Evolutionary conservation across 768 basidiomycete genomes (phyloP).

Genomic region (Tylopilus felleus): DNA sequence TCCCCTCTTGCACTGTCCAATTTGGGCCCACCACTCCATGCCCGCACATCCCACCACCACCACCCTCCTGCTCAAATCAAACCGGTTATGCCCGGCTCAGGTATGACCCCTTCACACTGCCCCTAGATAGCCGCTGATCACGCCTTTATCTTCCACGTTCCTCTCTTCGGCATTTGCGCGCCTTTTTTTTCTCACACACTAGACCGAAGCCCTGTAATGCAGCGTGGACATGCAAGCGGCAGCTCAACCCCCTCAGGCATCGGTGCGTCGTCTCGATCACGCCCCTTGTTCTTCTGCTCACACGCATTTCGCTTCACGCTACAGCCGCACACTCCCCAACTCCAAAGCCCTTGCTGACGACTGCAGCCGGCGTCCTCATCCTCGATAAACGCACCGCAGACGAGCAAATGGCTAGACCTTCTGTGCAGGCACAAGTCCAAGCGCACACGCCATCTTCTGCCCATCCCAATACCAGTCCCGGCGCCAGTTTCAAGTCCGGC

Average conservation of each 20-base stretch:
- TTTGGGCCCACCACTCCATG: constrained; percentile 25
- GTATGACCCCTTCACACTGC: constrained; percentile 12
- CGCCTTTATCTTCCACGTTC: not conserved
- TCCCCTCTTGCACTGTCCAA: constrained; percentile 25
- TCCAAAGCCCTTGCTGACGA: constrained; percentile 26
- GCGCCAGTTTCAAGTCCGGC: constrained; percentile 17
- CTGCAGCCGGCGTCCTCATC: constrained; percentile 24
- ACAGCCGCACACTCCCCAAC: constrained; percentile 29
- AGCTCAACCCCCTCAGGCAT: constrained; percentile 26
- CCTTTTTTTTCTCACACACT: constrained; percentile 7
- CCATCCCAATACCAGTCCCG: constrained; percentile 23
- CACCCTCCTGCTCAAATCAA: constrained; percentile 28
- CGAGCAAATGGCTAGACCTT: constrained; percentile 26
- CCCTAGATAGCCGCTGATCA: constrained; percentile 2
- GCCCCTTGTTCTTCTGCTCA: not conserved
- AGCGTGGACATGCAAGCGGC: constrained; percentile 25
- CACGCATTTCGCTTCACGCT: not conserved
- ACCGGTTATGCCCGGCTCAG: constrained; percentile 33
- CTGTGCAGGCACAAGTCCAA: constrained; percentile 19
- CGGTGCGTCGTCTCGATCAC: constrained; percentile 14
- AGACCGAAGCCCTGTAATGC: constrained; percentile 32
- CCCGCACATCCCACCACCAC: constrained; percentile 28
- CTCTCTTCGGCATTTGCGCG: not conserved
- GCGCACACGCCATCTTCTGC: constrained; percentile 12
- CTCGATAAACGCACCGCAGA: constrained; percentile 32